Conservation (phyloP, 352 stramenopile genomes). For the Aphanomyces astaci region DNA sequence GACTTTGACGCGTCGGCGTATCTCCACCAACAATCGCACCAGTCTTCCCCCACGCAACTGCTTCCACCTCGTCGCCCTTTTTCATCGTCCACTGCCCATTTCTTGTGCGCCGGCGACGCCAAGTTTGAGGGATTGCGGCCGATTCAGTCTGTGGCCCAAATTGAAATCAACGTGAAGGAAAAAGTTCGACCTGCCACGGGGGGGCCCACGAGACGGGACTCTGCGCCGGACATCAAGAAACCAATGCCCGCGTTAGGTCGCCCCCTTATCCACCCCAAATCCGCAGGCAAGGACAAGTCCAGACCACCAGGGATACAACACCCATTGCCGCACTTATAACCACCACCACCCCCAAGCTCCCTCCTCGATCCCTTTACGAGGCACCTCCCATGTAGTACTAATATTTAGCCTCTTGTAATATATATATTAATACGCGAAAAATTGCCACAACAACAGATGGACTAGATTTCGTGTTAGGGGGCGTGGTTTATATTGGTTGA, state of each 20-base stretch:
- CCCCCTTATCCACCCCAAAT: background rate
- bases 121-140: background rate
- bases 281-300: background rate
- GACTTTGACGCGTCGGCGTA: constrained; percentile 34
- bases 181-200: background rate
- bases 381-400: background rate
- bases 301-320: background rate
- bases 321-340: background rate
- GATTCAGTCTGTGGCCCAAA: constrained; percentile 11
- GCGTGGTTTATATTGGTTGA: too few relatives aligned
- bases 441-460: background rate
- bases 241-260: background rate
- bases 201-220: background rate
- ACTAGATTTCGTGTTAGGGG: background rate
- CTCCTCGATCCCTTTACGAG: background rate
- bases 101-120: background rate
- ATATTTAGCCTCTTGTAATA: background rate
- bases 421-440: background rate
- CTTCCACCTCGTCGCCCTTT: background rate
- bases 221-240: background rate
- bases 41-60: background rate
- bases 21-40: constrained; percentile 26
- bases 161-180: constrained; percentile 14
- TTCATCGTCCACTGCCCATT: too few relatives aligned
- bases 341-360: background rate